Evolutionary conservation across 2,329 filamentous ascomycete genomes (phyloP), one percentile per base, ranked within the genome.

Genomic region (Penicillium hordei): DNA sequence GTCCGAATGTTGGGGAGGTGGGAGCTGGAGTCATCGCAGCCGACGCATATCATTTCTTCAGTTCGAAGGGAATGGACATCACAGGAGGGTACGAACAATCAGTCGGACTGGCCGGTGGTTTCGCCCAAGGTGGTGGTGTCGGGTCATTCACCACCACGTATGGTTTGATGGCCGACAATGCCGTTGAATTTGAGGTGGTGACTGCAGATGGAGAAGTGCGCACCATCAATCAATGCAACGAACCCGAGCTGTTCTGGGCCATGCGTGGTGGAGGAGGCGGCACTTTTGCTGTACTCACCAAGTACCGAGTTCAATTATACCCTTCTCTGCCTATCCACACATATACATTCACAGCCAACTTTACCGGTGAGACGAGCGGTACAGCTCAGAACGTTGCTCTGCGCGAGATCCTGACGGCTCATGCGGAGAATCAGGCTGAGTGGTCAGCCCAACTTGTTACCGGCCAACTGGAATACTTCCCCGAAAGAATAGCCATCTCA

Each of bases 111-210:
- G 73, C 76, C 6, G 82, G 81, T 19, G 76, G 76, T 10, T 79
- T 74, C 59, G 71, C 73, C 4, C 73, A 74, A 46, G 83, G 81
- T 12, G 84, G 82, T 39, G 83, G 84, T 0, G 81, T 86, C 65
- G 81, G 78, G 8, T 81, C 82, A 2, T 65, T 86, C 50, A 79
- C 78, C 6, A 75, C 75, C 48, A 66, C 79, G 13, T 60, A 61
- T 19, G 62, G 63, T 23, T 77, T 84, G 66, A 81, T 74, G 58
- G 75, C 79, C 5, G 82, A 84, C 65, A 78, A 83, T 61, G 74
- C 81, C 3, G 70, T 84, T 12, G 71, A 77, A 48, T 72, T 79
- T 49, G 74, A 83, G 52, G 74, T 83, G 8, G 77, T 84, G 8
- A 78, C 77, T 6, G 74, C 79, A 12, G 74, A 76, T 57, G 81